A percentile compares a stretch with the other conserved stretches of the same genome.
These are phyloP conservation scores for Penicillium sp. DNA, from an alignment of 2,329 filamentous ascomycete species.

Conservation along the genomic window DNA sequence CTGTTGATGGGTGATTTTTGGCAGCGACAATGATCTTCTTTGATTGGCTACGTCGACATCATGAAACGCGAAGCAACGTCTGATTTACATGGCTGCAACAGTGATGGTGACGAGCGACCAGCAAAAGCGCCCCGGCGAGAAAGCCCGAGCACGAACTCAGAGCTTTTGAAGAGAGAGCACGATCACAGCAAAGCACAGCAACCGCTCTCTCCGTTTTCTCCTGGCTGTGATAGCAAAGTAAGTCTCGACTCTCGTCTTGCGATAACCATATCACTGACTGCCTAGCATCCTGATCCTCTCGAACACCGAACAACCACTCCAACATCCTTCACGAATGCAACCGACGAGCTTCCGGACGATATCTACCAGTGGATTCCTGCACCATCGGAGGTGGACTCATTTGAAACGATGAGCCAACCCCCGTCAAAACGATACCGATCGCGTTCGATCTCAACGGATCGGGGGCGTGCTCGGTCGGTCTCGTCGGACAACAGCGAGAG, in stretches of 20 bases:
- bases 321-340: background rate
- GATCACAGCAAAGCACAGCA: background rate
- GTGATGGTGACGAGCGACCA: conserved; percentile 2
- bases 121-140: background rate
- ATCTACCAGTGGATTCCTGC: conserved; percentile 3
- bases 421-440: background rate
- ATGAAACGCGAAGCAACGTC: conserved; percentile 2
- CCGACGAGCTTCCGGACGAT: background rate
- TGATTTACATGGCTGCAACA: background rate
- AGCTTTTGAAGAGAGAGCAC: background rate
- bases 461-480: conserved; percentile 4
- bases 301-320: background rate
- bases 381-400: background rate
- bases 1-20: background rate
- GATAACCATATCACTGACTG: background rate
- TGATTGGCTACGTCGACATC: background rate
- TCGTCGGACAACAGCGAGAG: conserved; percentile 8
- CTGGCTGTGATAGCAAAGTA: background rate
- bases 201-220: background rate
- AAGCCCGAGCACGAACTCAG: background rate
- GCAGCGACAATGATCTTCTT: background rate
- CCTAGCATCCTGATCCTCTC: background rate
- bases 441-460: conserved; percentile 5
- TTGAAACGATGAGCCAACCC: background rate
- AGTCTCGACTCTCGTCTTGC: background rate